Conservation (phyloP, 192 early-diverging fungal species). For the Backusella sp. region DNA sequence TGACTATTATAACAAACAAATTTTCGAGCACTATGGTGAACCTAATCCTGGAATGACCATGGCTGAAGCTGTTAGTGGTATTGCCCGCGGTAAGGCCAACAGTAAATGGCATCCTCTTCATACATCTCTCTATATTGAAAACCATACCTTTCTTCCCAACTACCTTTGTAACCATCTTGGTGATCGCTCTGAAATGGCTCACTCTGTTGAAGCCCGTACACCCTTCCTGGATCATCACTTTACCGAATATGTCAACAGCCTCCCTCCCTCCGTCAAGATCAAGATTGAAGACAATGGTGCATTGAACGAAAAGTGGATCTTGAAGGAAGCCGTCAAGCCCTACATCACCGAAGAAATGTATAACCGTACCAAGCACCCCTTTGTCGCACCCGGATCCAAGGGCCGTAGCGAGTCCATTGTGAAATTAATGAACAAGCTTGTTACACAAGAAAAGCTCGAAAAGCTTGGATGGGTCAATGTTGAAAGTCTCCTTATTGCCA, state of each 20-base stretch:
- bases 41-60: not conserved
- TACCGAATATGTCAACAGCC: slow-evolving; percentile 21
- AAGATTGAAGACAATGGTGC: slow-evolving; percentile 4
- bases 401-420: not conserved
- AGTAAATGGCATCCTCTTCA: slow-evolving; percentile 21
- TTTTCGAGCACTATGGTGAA: not conserved
- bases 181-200: slow-evolving; percentile 25
- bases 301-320: slow-evolving; percentile 20
- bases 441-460: not conserved
- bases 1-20: not conserved
- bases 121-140: slow-evolving; percentile 12
- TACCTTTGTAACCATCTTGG: slow-evolving; percentile 13
- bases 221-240: slow-evolving; percentile 23
- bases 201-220: slow-evolving; percentile 17
- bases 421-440: not conserved
- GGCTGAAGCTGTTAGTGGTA: slow-evolving; percentile 5
- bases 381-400: slow-evolving; percentile 2
- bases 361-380: slow-evolving; percentile 20
- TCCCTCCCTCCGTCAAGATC: slow-evolving; percentile 20
- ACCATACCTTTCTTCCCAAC: slow-evolving; percentile 13
- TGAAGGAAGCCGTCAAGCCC: slow-evolving; percentile 20
- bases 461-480: slow-evolving; percentile 3
- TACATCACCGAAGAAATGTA: slow-evolving; percentile 18
- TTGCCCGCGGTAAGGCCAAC: slow-evolving; percentile 8
- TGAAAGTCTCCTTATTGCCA: not conserved